These are phyloP conservation scores for Tulasnella sp. DNA, from an alignment of 768 basidiomycete genomes.

Conservation along the genomic window DNA sequence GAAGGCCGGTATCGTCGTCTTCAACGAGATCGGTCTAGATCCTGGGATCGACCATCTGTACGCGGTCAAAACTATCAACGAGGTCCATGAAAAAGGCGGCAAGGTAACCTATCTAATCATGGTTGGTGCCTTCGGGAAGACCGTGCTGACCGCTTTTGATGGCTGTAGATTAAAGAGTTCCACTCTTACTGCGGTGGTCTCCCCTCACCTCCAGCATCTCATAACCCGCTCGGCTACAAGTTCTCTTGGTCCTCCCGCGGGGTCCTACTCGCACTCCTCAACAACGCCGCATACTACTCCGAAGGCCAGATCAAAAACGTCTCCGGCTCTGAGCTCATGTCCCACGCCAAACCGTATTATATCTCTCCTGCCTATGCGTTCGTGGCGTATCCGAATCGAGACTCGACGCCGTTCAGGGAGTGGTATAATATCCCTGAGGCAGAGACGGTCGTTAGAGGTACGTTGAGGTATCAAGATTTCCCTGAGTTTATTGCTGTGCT, in stretches of 20 bases:
- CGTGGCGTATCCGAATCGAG: conserved; percentile 93
- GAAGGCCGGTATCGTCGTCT: conserved; percentile 81
- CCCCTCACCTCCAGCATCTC: conserved; percentile 80
- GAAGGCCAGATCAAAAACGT: conserved; percentile 55
- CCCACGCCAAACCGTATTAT: conserved; percentile 81
- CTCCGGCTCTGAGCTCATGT: conserved; percentile 78
- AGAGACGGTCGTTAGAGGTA: conserved; percentile 85
- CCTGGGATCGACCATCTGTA: conserved; percentile 92
- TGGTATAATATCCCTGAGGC: conserved; percentile 91
- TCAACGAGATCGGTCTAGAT: conserved; percentile 98
- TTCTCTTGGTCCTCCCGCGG: conserved; percentile 98
- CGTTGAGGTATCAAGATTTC: conserved; percentile 93
- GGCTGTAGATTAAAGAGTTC: conserved; percentile 70
- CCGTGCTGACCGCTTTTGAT: neutral
- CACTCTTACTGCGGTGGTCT: conserved; percentile 93
- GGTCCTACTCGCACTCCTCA: conserved; percentile 88
- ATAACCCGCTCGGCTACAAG: conserved; percentile 97
- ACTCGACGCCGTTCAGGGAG: conserved; percentile 83
- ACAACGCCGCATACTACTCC: conserved; percentile 72
- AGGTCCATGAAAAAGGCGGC: conserved; percentile 89
- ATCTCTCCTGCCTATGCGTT: conserved; percentile 94
- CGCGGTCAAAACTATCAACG: conserved; percentile 86
- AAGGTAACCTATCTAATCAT: conserved; percentile 45
- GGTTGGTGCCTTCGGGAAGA: conserved; percentile 15
- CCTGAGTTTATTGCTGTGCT: conserved; percentile 84